phyloP scores from a whole-genome alignment of 768 basidiomycete species.

The Cantharellus cinnabarinus region DNA sequence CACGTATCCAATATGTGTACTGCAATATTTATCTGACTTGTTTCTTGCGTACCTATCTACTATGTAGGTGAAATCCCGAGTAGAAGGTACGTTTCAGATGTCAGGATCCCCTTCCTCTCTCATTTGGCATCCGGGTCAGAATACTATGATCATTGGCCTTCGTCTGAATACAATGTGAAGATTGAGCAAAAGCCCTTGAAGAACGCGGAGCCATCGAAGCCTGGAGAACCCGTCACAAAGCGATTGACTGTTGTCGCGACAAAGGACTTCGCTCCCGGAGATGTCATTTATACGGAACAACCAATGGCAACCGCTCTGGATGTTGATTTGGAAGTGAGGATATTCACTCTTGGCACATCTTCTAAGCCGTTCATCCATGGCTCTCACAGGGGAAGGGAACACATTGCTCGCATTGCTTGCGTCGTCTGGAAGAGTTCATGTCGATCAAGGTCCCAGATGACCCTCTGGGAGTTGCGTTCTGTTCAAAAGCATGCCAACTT shows the following conservation, averaged over 20 bases:
- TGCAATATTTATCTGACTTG: slow-evolving; percentile 8
- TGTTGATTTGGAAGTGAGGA: slow-evolving; percentile 27
- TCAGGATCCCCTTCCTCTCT: slow-evolving; percentile 1
- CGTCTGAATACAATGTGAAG: slow-evolving; percentile 46
- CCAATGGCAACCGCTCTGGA: slow-evolving; percentile 56
- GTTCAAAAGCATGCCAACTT: slow-evolving; percentile 46
- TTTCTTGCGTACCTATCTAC: neutral
- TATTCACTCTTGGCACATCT: neutral
- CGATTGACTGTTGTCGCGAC: slow-evolving; percentile 31
- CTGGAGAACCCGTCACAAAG: neutral
- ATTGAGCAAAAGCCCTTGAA: slow-evolving; percentile 19
- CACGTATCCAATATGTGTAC: neutral
- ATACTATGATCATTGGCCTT: slow-evolving; percentile 64
- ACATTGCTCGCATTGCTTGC: slow-evolving; percentile 57
- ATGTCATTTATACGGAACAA: slow-evolving; percentile 65
- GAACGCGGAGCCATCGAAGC: neutral
- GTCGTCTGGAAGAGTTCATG: slow-evolving; percentile 28
- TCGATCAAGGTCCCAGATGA: slow-evolving; percentile 29
- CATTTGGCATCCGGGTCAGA: slow-evolving; percentile 17
- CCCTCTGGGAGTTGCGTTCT: slow-evolving; percentile 41
- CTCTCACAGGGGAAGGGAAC: slow-evolving; percentile 32
- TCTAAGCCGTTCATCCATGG: neutral
- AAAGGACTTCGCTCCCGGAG: slow-evolving; percentile 48
- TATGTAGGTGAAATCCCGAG: slow-evolving; percentile 38
- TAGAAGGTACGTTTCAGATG: slow-evolving; percentile 45